These are phyloP conservation scores for Pythium folliculosum DNA, from an alignment of 352 stramenopile genomes.

Conservation along the genomic window DNA sequence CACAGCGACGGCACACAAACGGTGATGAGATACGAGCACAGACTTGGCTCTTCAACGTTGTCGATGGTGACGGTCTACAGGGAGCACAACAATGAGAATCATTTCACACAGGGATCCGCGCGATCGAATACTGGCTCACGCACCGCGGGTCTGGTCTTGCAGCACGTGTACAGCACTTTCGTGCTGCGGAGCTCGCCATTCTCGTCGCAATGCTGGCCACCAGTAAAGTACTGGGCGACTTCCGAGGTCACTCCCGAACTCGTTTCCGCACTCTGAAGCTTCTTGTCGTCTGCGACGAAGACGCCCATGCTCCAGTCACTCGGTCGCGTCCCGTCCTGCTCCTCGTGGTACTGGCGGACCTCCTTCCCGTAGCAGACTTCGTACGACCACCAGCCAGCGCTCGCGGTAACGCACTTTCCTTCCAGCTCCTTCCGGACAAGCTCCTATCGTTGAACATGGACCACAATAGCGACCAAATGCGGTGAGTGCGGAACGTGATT, in stretches of 20 bases:
- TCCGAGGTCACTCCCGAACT: slow-evolving; percentile 37
- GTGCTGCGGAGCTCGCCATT: slow-evolving; percentile 74
- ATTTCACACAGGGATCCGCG: neutral
- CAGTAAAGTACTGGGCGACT: slow-evolving; percentile 71
- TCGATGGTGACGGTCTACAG: slow-evolving; percentile 44
- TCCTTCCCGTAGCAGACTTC: slow-evolving; percentile 81
- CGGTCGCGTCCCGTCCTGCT: slow-evolving; percentile 62
- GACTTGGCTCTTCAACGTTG: slow-evolving; percentile 77
- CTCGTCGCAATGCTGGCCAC: slow-evolving; percentile 83
- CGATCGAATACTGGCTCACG: neutral
- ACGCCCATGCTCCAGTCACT: slow-evolving; percentile 87
- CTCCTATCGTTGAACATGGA: slow-evolving; percentile 13
- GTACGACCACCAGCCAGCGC: slow-evolving; percentile 84
- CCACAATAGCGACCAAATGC: neutral
- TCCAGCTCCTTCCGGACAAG: slow-evolving; percentile 54
- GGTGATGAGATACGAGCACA: slow-evolving; percentile 80
- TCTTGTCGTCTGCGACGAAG: slow-evolving; percentile 41
- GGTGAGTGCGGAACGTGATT: neutral
- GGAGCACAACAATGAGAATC: neutral
- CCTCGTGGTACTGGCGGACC: slow-evolving; percentile 82
- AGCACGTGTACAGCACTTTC: slow-evolving; percentile 80
- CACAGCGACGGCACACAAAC: slow-evolving; percentile 83
- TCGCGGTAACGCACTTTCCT: slow-evolving; percentile 60
- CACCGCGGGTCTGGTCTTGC: slow-evolving; percentile 58
- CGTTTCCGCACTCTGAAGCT: slow-evolving; percentile 25